Evolutionary conservation across 1,284 basidiomycete genomes (phyloP), one percentile per base, ranked within the genome.

Genomic region (Rhodotorula sp.): DNA sequence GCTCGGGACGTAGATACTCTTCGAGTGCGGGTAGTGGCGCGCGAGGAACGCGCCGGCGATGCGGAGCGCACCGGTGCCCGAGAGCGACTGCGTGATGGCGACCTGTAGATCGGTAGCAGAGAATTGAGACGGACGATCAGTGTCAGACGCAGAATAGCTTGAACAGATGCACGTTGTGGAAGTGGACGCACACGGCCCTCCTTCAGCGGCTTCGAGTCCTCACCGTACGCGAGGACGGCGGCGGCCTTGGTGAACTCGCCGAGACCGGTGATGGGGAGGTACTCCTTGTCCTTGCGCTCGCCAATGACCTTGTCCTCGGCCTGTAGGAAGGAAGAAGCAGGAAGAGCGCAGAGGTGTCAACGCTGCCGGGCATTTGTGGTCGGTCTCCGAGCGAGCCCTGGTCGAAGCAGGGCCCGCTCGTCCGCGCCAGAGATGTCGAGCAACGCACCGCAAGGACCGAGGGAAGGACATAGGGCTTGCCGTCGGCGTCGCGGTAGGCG

Each of bases 1-100:
- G 17, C 86, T 86, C 55, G 97, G 97, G 66, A 99, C 86, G 85
- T 97, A 99, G 82, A 99, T 92, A 64, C 86, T 84, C 85, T 96
- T 97, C 68, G 89, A 82, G 77, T 91, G 86, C 42, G 93, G 92
- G 83, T 94, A 97, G 84, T 93, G 92, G 62, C 91, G 89, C 27
- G 89, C 89, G 67, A 99, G 84, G 87, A 99, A 99, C 62, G 91
- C 92, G 79, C 91, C 95, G 70, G 93, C 96, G 83, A 99, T 94
- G 76, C 97, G 89, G 73, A 99, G 90, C 46, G 97, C 97, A 79
- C 97, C 97, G 27, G 97, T 99, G 49, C 97, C 97, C 44, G 96
- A 98, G 82, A 99, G 97, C 71, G 95, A 91, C 83, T 99, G 97
- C 44, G 94, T 92, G 75, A 92, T 88, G 55, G 97, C 90, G 79